Percentiles rank a stretch among this genome's conserved stretches.
Evolutionary conservation across 139 green algal genomes (phyloP).

Genomic region (Chlorella sp.): DNA sequence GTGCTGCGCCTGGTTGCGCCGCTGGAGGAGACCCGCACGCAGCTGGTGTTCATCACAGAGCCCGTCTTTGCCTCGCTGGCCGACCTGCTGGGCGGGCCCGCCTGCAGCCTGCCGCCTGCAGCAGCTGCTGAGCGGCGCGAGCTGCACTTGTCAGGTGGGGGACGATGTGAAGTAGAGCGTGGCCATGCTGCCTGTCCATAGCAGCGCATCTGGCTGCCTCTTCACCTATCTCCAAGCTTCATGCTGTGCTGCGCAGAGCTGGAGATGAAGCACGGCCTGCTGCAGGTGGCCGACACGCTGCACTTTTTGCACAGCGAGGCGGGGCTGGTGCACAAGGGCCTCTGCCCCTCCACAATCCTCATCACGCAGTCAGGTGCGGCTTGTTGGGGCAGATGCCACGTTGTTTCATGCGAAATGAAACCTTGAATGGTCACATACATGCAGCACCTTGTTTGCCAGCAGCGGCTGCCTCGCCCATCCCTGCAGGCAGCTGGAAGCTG

Average conservation of each 20-base stretch:
- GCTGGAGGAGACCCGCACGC: conserved; percentile 80
- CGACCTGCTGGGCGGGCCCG: conserved; percentile 60
- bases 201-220: not conserved
- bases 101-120: conserved; percentile 30
- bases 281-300: conserved; percentile 75
- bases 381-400: too few relatives aligned
- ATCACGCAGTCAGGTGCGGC: conserved; percentile 42
- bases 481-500: conserved; percentile 78
- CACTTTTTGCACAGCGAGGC: conserved; percentile 84
- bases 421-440: too few relatives aligned
- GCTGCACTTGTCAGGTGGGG: conserved; percentile 39
- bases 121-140: conserved; percentile 21
- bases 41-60: conserved; percentile 90
- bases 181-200: too few relatives aligned
- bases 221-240: not conserved
- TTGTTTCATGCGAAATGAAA: too few relatives aligned
- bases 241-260: conserved; percentile 39
- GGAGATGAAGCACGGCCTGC: conserved; percentile 86
- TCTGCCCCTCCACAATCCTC: conserved; percentile 57
- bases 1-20: conserved; percentile 72
- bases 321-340: conserved; percentile 72
- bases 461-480: not conserved
- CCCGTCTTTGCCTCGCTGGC: conserved; percentile 67
- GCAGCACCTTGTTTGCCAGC: too few relatives aligned
- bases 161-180: too few relatives aligned